phyloP scores from a whole-genome alignment of 1,284 basidiomycete species.

The Ustilago crameri region DNA sequence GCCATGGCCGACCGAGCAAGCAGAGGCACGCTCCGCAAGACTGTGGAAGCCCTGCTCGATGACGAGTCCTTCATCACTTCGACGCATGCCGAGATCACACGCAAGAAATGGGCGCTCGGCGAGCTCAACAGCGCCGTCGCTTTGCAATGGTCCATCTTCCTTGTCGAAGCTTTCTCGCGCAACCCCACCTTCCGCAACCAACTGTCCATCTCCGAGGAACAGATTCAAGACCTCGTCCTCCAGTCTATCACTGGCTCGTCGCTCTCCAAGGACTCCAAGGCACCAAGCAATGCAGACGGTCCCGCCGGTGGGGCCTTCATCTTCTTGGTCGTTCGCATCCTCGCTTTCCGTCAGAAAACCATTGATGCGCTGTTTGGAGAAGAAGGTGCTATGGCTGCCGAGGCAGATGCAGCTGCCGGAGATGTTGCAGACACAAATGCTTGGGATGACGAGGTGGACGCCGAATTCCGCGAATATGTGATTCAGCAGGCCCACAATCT shows the following conservation, averaged over 20 bases:
- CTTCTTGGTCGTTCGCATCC: conserved; percentile 73
- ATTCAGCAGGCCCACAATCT: conserved; percentile 63
- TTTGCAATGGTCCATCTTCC: conserved; percentile 84
- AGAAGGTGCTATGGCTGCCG: conserved; percentile 55
- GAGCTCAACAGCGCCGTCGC: conserved; percentile 80
- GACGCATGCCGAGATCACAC: conserved; percentile 59
- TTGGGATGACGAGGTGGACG: conserved; percentile 68
- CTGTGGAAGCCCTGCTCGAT: conserved; percentile 46
- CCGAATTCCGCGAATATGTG: conserved; percentile 64
- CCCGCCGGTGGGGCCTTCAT: conserved; percentile 83
- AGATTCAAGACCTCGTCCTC: conserved; percentile 52
- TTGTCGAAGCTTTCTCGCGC: conserved; percentile 56
- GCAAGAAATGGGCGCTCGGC: conserved; percentile 75
- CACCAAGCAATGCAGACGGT: conserved; percentile 74
- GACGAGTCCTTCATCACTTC: conserved; percentile 64
- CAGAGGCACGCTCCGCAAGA: conserved; percentile 35
- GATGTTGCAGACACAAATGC: conserved; percentile 49
- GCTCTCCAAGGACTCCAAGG: conserved; percentile 71
- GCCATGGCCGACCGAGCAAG: conserved; percentile 50
- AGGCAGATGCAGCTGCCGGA: conserved; percentile 49
- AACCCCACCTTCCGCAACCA: conserved; percentile 54
- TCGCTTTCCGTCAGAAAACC: conserved; percentile 67
- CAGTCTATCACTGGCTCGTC: conserved; percentile 50
- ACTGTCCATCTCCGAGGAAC: conserved; percentile 54
- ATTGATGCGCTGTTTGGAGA: conserved; percentile 71